Conservation (phyloP, 371 early-diverging fungal genomes). For the Mortierella sp. region DNA sequence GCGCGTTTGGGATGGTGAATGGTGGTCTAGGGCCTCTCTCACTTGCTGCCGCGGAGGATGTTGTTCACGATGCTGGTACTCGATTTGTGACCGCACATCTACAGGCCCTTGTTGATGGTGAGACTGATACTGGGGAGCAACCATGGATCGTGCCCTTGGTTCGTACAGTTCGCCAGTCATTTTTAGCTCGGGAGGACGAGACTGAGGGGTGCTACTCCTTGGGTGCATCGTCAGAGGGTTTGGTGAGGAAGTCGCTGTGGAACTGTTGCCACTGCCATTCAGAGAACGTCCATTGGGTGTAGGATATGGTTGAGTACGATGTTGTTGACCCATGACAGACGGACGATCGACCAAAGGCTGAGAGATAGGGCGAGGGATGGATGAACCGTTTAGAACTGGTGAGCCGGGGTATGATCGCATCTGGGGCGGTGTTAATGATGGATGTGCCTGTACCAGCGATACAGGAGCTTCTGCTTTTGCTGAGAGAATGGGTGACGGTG, state of each 20-base stretch:
- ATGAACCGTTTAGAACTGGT: slow-evolving; percentile 10
- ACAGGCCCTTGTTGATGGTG: background rate
- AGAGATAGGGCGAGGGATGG: background rate
- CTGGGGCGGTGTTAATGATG: background rate
- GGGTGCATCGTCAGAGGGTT: background rate
- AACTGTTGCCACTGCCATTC: slow-evolving; percentile 14
- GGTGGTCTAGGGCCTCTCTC: background rate
- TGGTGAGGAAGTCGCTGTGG: background rate
- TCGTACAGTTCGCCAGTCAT: slow-evolving; percentile 1
- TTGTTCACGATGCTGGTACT: background rate
- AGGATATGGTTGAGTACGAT: slow-evolving; percentile 25
- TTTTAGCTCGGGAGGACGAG: slow-evolving; percentile 5
- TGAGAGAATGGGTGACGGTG: background rate
- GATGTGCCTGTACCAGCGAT: background rate
- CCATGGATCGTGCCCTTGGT: background rate
- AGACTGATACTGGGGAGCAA: background rate
- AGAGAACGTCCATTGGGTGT: slow-evolving; percentile 11
- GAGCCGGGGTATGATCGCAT: slow-evolving; percentile 15
- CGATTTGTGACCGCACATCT: background rate
- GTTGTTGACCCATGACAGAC: slow-evolving; percentile 12
- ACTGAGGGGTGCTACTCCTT: background rate
- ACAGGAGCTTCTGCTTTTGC: background rate
- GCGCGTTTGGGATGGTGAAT: background rate
- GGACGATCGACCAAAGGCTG: slow-evolving; percentile 20
- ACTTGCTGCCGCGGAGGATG: background rate